Conservation (phyloP, 1,139 yeast genomes). For the Suzukiozyma palmioleophila region DNA sequence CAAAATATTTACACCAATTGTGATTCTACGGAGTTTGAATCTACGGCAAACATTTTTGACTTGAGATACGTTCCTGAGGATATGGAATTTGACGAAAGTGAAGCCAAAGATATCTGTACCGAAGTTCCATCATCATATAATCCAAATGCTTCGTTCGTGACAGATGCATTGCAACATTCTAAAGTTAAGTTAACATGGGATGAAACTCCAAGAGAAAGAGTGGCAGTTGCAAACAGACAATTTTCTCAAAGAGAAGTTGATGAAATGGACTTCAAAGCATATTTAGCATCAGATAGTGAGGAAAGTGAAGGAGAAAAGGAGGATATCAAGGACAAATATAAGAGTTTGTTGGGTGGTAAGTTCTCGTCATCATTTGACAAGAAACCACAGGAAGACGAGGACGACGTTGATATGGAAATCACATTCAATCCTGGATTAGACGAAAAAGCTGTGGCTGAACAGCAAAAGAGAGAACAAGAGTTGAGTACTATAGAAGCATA, state of each 20-base stretch:
- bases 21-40: conserved; percentile 94
- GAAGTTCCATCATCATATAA: conserved; percentile 73
- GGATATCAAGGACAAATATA: conserved; percentile 55
- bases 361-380: conserved; percentile 29
- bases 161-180: conserved; percentile 91
- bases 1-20: conserved; percentile 74
- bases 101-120: conserved; percentile 67
- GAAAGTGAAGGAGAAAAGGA: conserved; percentile 41
- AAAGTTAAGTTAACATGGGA: conserved; percentile 96
- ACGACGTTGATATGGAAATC: conserved; percentile 88
- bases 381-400: conserved; percentile 34
- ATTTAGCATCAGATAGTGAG: conserved; percentile 85
- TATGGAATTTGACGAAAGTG: conserved; percentile 73
- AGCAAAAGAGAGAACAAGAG: conserved; percentile 43
- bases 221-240: conserved; percentile 72
- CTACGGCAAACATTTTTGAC: conserved; percentile 93
- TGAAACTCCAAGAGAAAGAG: conserved; percentile 90
- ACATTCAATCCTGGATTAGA: conserved; percentile 86
- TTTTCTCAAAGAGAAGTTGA: conserved; percentile 89
- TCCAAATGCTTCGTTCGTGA: conserved; percentile 76
- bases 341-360: conserved; percentile 52
- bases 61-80: conserved; percentile 89
- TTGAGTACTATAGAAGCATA: conserved; percentile 80
- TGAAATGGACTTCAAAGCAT: conserved; percentile 95
- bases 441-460: conserved; percentile 17